Base-by-base conservation (phyloP, 495 filamentous ascomycete species). In the Neurospora sp. region DNA sequence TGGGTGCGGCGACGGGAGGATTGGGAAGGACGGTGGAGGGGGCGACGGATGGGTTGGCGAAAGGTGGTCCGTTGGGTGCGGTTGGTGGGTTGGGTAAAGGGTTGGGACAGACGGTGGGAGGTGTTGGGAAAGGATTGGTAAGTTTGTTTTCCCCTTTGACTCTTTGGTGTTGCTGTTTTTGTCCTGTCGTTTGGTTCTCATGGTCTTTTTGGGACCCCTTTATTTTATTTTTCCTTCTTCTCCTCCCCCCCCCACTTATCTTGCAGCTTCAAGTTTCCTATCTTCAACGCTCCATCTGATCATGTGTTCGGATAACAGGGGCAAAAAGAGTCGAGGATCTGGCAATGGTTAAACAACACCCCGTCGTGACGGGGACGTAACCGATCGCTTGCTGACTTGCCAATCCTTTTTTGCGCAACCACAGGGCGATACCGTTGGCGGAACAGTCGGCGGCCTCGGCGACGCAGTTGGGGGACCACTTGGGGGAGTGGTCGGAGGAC, bases 361-460 rank as follows among this genome's bases (percentile, higher is more conserved):
- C 53, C 16, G 70, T 37, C 42, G 9, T 71, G 42, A 71, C 70
- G 27, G 53, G 42, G 42, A 35, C 31, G 22, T 38, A n/a, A 68
- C 27, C 70, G 38, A 65, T 65, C 53, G 16, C 27, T 65, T 65
- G 53, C 53, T 65, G 53, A 65, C 53, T 65, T 65, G 70, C 37
- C 70, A 39, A 59, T 12, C 27, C 16, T 35, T 35, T 12, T 5
- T 59, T 69, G 12, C 53, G 12, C 53, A 3, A 35, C 53, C 38
- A 53, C 69, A 77, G 76, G 76, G 76, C 40, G 76, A 77, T 47
- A 77, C 74, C 12, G 73, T 77, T 10, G 76, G 75, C 0, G 73
- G 75, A 16, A 76, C 76, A 20, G 69, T 77, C 16, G 76, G 76
- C n/a, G 76, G 76, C 37, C 71, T 77, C n/a, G 76, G 76, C 71